Evolutionary conservation across 2,329 filamentous ascomycete genomes (phyloP), one percentile per base, ranked within the genome.

Genomic region (Huntiella moniliformis): DNA sequence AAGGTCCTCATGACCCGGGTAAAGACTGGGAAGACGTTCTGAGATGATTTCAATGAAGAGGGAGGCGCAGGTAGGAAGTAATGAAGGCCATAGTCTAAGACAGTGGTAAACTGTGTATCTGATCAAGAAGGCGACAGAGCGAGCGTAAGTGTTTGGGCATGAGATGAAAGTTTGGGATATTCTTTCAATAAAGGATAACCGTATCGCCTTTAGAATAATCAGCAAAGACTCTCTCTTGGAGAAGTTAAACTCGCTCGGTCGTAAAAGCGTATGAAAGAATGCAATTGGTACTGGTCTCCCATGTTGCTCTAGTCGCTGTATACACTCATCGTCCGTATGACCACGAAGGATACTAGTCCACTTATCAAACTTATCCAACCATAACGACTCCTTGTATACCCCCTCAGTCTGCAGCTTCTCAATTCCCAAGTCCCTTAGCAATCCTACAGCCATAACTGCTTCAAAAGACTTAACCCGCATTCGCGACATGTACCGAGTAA

Each of bases 31-130:
- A 47, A 47, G 35, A 6, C 58, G 52, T 6, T 37, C 46, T 38
- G 49, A 51, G 16, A 63, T 60, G 39, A 61, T 60, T 10, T 53
- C 48, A 3, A 49, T 54, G 12, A 55, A 52, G 22, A 62, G 49
- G 4, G 54, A 51, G 5, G 59, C 58, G n/a, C 61, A 51, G 2
- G 51, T 50, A 4, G 56, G 50, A 10, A 62, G 51, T 2, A 54
- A 53, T 13, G 48, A 53, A 5, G 60, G 59, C 51, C 54, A 56
- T 17, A 57, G 28, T 5, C 52, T 52, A 17, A 52, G 51, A 34
- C 51, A 51, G 34, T 52, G 51, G 12, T 32, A 40, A 10, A 45
- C 42, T 5, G 51, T 31, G n/a, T 43, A 32, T 18, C 42, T 38
- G 12, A 50, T 38, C 5, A 46, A 16, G 12, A 48, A 44, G 13